Percentiles rank a stretch among this genome's conserved stretches.
Evolutionary conservation across 2,329 filamentous ascomycete species (phyloP).

Genomic region (Beauveria caledonica): DNA sequence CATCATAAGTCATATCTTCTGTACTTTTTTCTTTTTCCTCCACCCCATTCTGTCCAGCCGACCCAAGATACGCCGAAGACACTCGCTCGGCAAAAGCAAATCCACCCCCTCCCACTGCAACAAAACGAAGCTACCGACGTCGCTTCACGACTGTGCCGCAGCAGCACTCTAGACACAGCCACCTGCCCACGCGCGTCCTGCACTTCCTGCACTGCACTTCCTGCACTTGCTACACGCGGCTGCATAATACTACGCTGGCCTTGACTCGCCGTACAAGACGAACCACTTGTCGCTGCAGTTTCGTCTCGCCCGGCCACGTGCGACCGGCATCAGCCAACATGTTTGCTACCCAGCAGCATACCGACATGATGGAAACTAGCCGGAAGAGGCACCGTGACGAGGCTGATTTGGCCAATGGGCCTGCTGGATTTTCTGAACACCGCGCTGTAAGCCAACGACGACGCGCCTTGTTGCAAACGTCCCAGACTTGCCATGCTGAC

Average conservation of each 20-base stretch:
- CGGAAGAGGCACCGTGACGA: slow-evolving; percentile 41
- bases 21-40: not conserved
- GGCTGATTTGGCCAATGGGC: slow-evolving; percentile 32
- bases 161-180: not conserved
- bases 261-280: not conserved
- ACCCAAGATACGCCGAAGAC: not conserved
- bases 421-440: slow-evolving; percentile 40
- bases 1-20: slow-evolving; percentile 7
- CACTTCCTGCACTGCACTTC: no score
- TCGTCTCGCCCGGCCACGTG: not conserved
- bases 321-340: slow-evolving; percentile 20
- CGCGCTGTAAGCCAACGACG: slow-evolving; percentile 33
- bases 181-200: not conserved
- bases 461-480: not conserved
- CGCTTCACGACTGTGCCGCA: not conserved
- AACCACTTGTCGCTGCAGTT: not conserved
- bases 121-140: slow-evolving; percentile 4
- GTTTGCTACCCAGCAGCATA: slow-evolving; percentile 28
- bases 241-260: not conserved
- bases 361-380: slow-evolving; percentile 27
- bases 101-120: not conserved
- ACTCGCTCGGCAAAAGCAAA: slow-evolving; percentile 2
- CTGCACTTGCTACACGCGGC: not conserved
- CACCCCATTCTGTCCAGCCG: not conserved
- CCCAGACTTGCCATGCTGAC: not conserved